Percentiles rank a stretch among this genome's conserved stretches.
Evolutionary conservation across 73 alveolate species (phyloP).

Genomic region (Paramecium octaurelia): DNA sequence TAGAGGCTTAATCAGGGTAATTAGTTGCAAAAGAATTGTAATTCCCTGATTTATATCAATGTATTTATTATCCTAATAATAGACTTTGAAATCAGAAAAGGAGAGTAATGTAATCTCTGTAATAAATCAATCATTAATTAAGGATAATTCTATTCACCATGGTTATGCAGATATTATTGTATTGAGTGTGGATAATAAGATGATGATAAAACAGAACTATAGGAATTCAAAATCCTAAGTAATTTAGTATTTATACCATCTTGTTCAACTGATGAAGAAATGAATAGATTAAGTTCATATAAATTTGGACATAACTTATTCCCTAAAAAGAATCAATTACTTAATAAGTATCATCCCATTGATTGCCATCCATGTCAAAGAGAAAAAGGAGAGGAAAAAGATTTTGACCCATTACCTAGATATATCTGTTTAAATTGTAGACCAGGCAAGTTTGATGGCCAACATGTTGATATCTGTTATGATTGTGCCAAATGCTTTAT

Average conservation of each 20-base stretch:
- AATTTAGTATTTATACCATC: conserved; percentile 32
- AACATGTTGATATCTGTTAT: conserved; percentile 37
- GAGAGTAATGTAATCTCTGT: background rate
- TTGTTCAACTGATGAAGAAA: background rate
- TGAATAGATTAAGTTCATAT: conserved; percentile 3
- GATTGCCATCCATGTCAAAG: conserved; percentile 46
- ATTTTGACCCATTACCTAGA: conserved; percentile 8
- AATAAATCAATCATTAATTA: background rate
- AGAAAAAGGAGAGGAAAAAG: conserved; percentile 23
- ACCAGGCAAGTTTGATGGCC: conserved; percentile 44
- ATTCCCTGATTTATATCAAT: background rate
- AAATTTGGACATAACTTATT: conserved; percentile 11
- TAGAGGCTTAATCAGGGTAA: conserved; percentile 9
- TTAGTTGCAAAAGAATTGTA: conserved; percentile 1
- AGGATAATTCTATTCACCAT: conserved; percentile 26
- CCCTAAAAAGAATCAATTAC: background rate
- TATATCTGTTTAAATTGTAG: conserved; percentile 35
- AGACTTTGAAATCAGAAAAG: background rate
- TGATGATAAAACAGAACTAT: background rate
- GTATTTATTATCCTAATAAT: background rate
- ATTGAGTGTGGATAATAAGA: background rate
- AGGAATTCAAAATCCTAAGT: background rate
- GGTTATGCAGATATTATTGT: background rate
- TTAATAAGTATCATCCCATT: background rate
- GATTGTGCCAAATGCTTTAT: conserved; percentile 17